phyloP scores from a whole-genome alignment of 805 yeast species.

The Kuraishia cidri region DNA sequence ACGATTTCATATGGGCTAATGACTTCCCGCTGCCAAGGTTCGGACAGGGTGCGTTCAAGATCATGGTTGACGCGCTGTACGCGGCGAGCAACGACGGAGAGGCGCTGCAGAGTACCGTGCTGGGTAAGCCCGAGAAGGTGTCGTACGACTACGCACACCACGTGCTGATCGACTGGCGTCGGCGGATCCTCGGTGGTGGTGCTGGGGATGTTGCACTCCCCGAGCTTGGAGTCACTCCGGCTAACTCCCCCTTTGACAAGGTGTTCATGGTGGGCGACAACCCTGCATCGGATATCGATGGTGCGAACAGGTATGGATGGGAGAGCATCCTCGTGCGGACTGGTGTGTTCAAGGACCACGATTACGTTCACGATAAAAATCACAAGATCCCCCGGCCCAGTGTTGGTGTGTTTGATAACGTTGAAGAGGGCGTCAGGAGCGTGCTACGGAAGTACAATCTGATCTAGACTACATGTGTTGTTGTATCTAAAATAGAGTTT shows the following conservation, averaged over 20 bases:
- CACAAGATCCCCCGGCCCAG: constrained; percentile 29
- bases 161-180: constrained; percentile 49
- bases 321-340: constrained; percentile 74
- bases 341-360: constrained; percentile 73
- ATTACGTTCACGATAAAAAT: constrained; percentile 15
- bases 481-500: neutral
- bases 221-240: constrained; percentile 30
- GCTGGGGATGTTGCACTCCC: constrained; percentile 24
- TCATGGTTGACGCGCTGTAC: constrained; percentile 53
- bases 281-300: constrained; percentile 86
- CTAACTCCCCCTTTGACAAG: constrained; percentile 35
- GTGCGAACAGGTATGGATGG: constrained; percentile 89
- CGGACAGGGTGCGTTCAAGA: constrained; percentile 86
- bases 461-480: too few species aligned
- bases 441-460: constrained; percentile 9
- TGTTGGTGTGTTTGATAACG: constrained; percentile 40
- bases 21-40: constrained; percentile 70
- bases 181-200: constrained; percentile 19
- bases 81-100: constrained; percentile 38
- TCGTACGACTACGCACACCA: constrained; percentile 82
- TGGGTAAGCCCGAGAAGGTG: constrained; percentile 76
- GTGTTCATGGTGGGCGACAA: constrained; percentile 97
- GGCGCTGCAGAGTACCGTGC: constrained; percentile 41
- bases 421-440: constrained; percentile 30
- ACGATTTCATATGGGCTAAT: constrained; percentile 85